phyloP scores from a whole-genome alignment of 2,329 filamentous ascomycete genomes.

The Aspergillus pseudotamarii region DNA sequence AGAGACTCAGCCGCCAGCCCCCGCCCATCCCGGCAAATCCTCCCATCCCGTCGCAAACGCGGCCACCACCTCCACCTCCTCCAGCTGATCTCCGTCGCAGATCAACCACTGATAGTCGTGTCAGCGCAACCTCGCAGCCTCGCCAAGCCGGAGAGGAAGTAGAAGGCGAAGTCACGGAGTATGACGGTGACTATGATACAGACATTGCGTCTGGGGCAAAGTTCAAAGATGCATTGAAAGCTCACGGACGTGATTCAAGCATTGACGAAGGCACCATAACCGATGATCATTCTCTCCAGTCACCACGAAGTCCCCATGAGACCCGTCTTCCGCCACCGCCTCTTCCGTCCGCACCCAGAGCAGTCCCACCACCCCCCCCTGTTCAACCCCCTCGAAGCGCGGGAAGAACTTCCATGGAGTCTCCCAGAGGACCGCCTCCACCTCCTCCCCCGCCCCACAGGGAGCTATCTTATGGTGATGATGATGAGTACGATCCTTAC shows the following conservation, averaged over 20 bases:
- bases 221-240: conserved; percentile 88
- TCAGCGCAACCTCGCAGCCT: conserved; percentile 44
- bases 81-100: conserved; percentile 56
- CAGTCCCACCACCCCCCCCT: conserved; percentile 67
- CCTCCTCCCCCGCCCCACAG: conserved; percentile 47
- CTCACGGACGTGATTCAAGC: conserved; percentile 76
- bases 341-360: conserved; percentile 61
- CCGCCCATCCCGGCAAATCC: conserved; percentile 44
- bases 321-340: conserved; percentile 53
- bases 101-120: conserved; percentile 60
- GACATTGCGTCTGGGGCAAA: conserved; percentile 94
- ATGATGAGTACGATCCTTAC: conserved; percentile 57
- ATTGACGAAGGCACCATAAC: conserved; percentile 66
- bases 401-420: conserved; percentile 34
- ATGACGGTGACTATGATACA: conserved; percentile 97
- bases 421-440: conserved; percentile 37
- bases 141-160: conserved; percentile 60
- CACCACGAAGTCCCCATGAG: conserved; percentile 45
- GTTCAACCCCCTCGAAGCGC: conserved; percentile 57
- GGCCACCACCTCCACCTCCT: conserved; percentile 69
- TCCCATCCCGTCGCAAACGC: conserved; percentile 51
- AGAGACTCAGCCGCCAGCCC: conserved; percentile 47
- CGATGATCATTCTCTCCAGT: conserved; percentile 57
- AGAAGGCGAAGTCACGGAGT: conserved; percentile 84
- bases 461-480: conserved; percentile 51